Conservation (phyloP, 805 yeast species). For the Wickerhamiella galacta region DNA sequence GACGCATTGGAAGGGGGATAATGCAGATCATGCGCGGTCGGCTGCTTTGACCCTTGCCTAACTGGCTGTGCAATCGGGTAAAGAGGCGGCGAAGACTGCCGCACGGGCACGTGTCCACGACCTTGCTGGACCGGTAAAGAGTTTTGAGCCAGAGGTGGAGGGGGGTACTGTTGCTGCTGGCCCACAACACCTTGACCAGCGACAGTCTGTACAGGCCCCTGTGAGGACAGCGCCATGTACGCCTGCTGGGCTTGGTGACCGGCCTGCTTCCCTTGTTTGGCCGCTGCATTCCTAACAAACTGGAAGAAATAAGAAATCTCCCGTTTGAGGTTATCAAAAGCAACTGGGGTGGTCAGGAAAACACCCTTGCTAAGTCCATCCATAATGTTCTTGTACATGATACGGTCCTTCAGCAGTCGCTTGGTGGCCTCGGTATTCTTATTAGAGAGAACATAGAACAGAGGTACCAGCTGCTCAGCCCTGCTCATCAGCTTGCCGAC, state of each 20-base stretch:
- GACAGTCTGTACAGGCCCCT: constrained; percentile 10
- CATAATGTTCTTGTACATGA: constrained; percentile 59
- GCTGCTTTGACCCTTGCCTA: too few species aligned
- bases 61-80: too few species aligned
- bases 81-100: too few species aligned
- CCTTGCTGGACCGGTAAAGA: constrained; percentile 9
- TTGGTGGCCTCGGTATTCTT: constrained; percentile 61
- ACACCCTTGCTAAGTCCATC: constrained; percentile 50
- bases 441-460: constrained; percentile 52
- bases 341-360: constrained; percentile 55
- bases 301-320: constrained; percentile 64
- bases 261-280: constrained; percentile 11
- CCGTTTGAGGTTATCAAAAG: constrained; percentile 48
- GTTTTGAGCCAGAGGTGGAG: constrained; percentile 9
- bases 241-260: constrained; percentile 14
- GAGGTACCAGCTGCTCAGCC: constrained; percentile 62
- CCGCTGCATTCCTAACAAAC: constrained; percentile 49
- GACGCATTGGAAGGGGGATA: too few species aligned
- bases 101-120: too few species aligned
- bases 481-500: constrained; percentile 37
- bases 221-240: constrained; percentile 1
- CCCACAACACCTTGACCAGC: constrained; percentile 6
- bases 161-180: constrained; percentile 12
- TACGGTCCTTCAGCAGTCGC: constrained; percentile 59
- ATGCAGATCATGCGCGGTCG: too few species aligned